A percentile compares a stretch with the other conserved stretches of the same genome.
These are phyloP conservation scores for Claviceps fusiformis DNA, from an alignment of 2,329 filamentous ascomycete species.

Conservation along the genomic window DNA sequence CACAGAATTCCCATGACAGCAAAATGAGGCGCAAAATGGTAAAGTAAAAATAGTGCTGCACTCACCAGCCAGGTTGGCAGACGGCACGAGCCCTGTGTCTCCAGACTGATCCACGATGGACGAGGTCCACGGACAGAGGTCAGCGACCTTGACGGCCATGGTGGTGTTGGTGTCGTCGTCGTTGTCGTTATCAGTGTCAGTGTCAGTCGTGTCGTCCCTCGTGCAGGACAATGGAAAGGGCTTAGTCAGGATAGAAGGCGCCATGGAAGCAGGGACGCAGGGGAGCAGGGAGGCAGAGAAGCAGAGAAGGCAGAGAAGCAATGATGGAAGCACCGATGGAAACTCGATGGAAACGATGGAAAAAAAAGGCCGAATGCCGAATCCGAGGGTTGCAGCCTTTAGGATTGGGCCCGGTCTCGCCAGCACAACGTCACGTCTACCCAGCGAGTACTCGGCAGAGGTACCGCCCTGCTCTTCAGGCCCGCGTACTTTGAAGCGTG, in stretches of 20 bases:
- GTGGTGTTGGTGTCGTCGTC: background rate
- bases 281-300: background rate
- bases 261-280: constrained; percentile 2
- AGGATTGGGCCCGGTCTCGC: background rate
- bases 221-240: background rate
- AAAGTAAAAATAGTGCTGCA: background rate
- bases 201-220: background rate
- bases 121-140: constrained; percentile 1
- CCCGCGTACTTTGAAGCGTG: background rate
- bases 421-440: background rate
- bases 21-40: background rate
- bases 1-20: background rate
- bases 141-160: constrained; percentile 5
- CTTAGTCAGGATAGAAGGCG: constrained; percentile 3
- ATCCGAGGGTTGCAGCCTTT: background rate
- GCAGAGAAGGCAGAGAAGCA: background rate
- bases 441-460: background rate
- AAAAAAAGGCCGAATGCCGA: background rate
- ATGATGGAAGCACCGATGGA: background rate
- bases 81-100: background rate
- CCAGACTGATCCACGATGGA: background rate
- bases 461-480: background rate
- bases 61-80: background rate
- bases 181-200: background rate
- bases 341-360: background rate